Evolutionary conservation across 495 filamentous ascomycete species (phyloP).

Genomic region (Talaromyces borbonicus): DNA sequence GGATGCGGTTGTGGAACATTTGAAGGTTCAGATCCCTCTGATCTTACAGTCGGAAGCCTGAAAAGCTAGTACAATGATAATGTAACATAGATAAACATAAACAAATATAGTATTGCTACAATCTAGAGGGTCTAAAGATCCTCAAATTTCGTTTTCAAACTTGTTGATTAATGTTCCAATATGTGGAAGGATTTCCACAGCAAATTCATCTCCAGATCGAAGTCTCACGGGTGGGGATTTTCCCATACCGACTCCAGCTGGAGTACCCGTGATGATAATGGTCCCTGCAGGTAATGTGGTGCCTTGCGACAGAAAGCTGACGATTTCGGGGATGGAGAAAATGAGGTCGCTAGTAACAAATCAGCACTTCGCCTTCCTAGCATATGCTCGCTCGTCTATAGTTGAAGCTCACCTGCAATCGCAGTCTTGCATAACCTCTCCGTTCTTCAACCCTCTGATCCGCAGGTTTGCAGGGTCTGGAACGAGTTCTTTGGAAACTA

Average conservation of each 20-base stretch:
- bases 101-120: too few species aligned
- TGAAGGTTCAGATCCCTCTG: slow-evolving; percentile 50
- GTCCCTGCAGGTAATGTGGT: slow-evolving; percentile 71
- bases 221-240: slow-evolving; percentile 47
- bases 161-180: slow-evolving; percentile 31
- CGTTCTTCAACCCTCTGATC: slow-evolving; percentile 61
- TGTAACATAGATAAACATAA: too few species aligned
- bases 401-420: slow-evolving; percentile 32
- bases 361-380: too few species aligned
- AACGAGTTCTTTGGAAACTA: slow-evolving; percentile 41
- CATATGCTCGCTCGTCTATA: background rate
- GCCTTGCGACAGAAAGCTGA: slow-evolving; percentile 65
- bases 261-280: slow-evolving; percentile 73
- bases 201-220: slow-evolving; percentile 49
- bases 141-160: slow-evolving; percentile 25
- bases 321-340: slow-evolving; percentile 62
- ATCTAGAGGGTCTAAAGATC: too few species aligned
- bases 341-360: slow-evolving; percentile 60
- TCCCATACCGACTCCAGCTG: slow-evolving; percentile 39
- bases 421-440: slow-evolving; percentile 56
- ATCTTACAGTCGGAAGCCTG: too few species aligned
- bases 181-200: slow-evolving; percentile 41
- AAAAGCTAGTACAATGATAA: too few species aligned
- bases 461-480: slow-evolving; percentile 54
- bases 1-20: slow-evolving; percentile 55